A percentile compares a stretch with the other conserved stretches of the same genome.
Evolutionary conservation across 495 filamentous ascomycete species (phyloP).

Genomic region (Gamarada debralockiae): DNA sequence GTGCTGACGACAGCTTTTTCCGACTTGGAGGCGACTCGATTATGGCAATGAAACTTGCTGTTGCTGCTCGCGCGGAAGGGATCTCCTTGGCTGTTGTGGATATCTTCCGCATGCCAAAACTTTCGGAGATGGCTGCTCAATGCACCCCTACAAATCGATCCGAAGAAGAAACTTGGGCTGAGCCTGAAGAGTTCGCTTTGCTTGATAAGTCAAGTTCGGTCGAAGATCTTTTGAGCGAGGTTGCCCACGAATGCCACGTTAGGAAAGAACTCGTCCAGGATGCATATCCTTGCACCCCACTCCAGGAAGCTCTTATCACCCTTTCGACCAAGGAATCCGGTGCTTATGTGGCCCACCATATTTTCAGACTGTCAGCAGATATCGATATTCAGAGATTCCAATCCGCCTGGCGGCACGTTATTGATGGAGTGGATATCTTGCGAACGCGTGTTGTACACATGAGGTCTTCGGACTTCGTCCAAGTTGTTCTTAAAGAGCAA

Average conservation of each 20-base stretch:
- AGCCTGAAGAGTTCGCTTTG: no score
- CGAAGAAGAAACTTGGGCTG: no score
- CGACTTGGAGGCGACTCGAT: slow-evolving; percentile 66
- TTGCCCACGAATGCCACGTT: no score
- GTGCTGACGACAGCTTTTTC: slow-evolving; percentile 50
- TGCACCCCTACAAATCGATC: no score
- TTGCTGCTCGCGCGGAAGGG: slow-evolving; percentile 47
- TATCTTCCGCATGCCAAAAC: no score
- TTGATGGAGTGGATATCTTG: slow-evolving; percentile 44
- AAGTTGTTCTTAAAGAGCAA: background rate
- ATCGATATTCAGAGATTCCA: slow-evolving; percentile 47
- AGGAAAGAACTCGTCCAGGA: no score
- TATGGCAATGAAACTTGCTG: slow-evolving; percentile 63
- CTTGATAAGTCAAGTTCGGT: no score
- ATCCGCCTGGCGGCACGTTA: slow-evolving; percentile 47
- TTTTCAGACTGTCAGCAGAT: slow-evolving; percentile 39
- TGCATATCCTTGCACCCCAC: background rate
- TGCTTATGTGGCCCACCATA: slow-evolving; percentile 45
- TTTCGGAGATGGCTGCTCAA: no score
- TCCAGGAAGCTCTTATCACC: background rate
- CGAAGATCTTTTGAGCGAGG: no score
- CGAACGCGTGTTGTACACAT: slow-evolving; percentile 50
- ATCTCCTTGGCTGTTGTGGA: slow-evolving; percentile 51
- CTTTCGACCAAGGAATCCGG: background rate
- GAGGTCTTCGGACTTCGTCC: slow-evolving; percentile 27